Conservation (phyloP, 2,329 filamentous ascomycete genomes). For the Colletotrichum tamarilloi region DNA sequence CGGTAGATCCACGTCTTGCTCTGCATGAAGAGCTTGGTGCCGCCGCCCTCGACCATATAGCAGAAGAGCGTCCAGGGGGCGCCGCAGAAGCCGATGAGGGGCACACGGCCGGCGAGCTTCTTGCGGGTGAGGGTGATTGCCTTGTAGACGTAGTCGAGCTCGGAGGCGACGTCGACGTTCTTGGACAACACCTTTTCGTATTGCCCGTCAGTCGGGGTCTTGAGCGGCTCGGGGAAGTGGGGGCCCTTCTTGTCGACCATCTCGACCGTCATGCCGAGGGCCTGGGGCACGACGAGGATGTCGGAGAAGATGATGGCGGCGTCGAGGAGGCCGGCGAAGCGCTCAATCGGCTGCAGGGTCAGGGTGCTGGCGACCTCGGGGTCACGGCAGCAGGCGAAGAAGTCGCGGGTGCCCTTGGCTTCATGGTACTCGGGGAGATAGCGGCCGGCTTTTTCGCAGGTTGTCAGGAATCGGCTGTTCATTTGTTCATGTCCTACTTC, state of each 20-base stretch:
- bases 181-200: conserved; percentile 81
- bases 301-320: conserved; percentile 99
- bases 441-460: conserved; percentile 76
- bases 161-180: conserved; percentile 84
- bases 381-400: conserved; percentile 96
- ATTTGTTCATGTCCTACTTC: conserved; percentile 2
- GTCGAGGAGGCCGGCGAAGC: conserved; percentile 90
- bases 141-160: conserved; percentile 94
- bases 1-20: conserved; percentile 97
- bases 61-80: conserved; percentile 97
- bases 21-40: conserved; percentile 93
- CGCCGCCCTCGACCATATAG: conserved; percentile 99
- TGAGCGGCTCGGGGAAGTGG: conserved; percentile 88
- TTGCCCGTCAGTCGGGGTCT: conserved; percentile 83
- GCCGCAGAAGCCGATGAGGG: conserved; percentile 95
- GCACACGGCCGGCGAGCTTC: conserved; percentile 89
- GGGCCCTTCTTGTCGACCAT: conserved; percentile 99
- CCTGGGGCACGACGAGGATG: conserved; percentile 96
- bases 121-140: conserved; percentile 91
- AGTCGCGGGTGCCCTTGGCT: conserved; percentile 90
- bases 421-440: conserved; percentile 98
- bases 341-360: conserved; percentile 94
- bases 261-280: conserved; percentile 97
- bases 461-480: conserved; percentile 24
- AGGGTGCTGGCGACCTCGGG: conserved; percentile 93